These are phyloP conservation scores for Globisporangium perplexum DNA, from an alignment of 352 stramenopile species.

Conservation along the genomic window DNA sequence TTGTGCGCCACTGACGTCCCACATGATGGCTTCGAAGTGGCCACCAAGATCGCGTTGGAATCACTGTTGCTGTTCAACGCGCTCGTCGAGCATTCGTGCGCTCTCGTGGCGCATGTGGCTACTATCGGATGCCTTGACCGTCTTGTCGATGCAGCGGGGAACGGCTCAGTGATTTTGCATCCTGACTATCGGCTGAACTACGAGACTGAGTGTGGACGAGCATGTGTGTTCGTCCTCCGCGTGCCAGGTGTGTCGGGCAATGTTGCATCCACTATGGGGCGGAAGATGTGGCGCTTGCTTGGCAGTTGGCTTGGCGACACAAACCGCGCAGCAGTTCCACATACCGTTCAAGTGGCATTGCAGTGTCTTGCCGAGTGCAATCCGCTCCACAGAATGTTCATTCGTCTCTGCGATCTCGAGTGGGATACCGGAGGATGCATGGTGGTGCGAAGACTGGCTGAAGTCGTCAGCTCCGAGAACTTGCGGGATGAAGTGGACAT, in stretches of 20 bases:
- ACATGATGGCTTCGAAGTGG: neutral
- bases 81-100: slow-evolving; percentile 7
- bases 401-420: neutral
- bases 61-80: slow-evolving; percentile 3
- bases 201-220: slow-evolving; percentile 2
- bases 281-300: slow-evolving; percentile 5
- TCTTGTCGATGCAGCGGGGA: neutral
- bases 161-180: too few species aligned
- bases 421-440: neutral
- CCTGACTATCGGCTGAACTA: neutral
- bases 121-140: slow-evolving; percentile 3
- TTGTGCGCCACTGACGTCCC: neutral
- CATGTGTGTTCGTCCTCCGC: slow-evolving; percentile 2
- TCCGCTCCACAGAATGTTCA: neutral
- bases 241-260: neutral
- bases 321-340: neutral
- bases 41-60: neutral
- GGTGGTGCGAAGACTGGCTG: neutral
- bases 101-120: neutral
- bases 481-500: neutral
- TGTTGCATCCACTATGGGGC: neutral
- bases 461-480: neutral
- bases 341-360: neutral
- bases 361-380: neutral
- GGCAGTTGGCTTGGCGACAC: neutral